A percentile compares a stretch with the other conserved stretches of the same genome.
Evolutionary conservation across 495 filamentous ascomycete species (phyloP).

Genomic region (Daldinia bambusicola): DNA sequence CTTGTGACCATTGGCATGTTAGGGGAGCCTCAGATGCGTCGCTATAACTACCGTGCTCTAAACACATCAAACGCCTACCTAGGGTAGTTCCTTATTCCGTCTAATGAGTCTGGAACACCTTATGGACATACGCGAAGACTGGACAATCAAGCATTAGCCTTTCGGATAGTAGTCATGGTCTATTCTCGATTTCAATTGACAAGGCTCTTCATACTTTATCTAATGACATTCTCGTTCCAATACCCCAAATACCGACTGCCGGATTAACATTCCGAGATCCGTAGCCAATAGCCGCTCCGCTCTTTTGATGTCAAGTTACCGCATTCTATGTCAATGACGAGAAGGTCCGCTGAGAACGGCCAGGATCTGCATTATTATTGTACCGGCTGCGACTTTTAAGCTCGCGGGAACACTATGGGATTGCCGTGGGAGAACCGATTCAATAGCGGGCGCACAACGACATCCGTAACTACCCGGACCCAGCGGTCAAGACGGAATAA

Average conservation of each 20-base stretch:
- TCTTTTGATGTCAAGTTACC: conserved; percentile 5
- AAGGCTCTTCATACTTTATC: conserved; percentile 35
- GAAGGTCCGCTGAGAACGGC: conserved; percentile 2
- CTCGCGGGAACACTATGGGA: not conserved
- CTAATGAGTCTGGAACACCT: not conserved
- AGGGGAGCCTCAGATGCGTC: not conserved
- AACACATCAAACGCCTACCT: not conserved
- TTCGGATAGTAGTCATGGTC: conserved; percentile 12
- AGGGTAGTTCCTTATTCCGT: not conserved
- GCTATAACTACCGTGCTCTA: not conserved
- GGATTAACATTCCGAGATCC: conserved; percentile 41
- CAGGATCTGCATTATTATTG: not conserved
- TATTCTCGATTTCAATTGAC: conserved; percentile 26
- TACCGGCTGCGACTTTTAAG: conserved; percentile 7
- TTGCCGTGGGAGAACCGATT: not conserved
- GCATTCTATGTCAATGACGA: conserved; percentile 3
- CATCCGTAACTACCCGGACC: not conserved
- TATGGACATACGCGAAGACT: not conserved
- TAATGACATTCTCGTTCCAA: conserved; percentile 12
- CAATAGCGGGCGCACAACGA: not conserved
- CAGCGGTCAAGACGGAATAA: conserved; percentile 15
- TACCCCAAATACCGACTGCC: conserved; percentile 32
- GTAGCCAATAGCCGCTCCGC: conserved; percentile 13
- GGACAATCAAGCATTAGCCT: conserved; percentile 1
- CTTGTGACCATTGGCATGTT: not conserved